Conservation (phyloP, 2,329 filamentous ascomycete genomes). For the Sporothrix sp. region DNA sequence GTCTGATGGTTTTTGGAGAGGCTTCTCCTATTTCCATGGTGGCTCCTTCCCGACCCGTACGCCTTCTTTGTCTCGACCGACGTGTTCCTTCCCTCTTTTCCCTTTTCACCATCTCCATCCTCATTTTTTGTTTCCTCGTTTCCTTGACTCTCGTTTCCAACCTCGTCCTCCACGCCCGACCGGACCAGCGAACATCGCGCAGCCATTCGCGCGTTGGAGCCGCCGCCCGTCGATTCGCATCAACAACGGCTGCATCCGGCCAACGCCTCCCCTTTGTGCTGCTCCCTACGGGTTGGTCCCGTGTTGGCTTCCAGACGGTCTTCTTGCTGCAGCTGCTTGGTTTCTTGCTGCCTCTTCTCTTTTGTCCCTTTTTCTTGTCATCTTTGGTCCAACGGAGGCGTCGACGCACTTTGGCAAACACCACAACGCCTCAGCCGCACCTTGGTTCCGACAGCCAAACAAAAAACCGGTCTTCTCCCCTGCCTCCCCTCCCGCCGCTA, state of each 20-base stretch:
- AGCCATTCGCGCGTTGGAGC: background rate
- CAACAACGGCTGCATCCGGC: conserved; percentile 8
- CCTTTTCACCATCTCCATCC: background rate
- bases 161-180: background rate
- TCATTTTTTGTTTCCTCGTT: background rate
- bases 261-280: conserved; percentile 1
- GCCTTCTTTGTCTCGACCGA: conserved; percentile 1
- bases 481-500: conserved; percentile 3
- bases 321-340: background rate
- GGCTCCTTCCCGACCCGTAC: background rate
- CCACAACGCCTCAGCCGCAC: conserved; percentile 4
- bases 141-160: background rate
- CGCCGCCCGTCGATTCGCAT: background rate
- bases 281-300: no score
- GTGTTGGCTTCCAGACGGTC: no score
- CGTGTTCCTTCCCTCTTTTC: background rate
- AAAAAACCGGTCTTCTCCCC: conserved; percentile 7
- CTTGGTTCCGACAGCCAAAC: conserved; percentile 9
- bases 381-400: background rate
- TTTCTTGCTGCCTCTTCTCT: background rate
- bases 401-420: conserved; percentile 2
- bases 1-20: background rate
- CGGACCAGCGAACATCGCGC: background rate
- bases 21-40: conserved; percentile 1
- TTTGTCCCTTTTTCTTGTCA: background rate